These are phyloP conservation scores for Polytrichum formosum DNA, from an alignment of 225 moss, liverwort and hornwort genomes.

Conservation along the genomic window DNA sequence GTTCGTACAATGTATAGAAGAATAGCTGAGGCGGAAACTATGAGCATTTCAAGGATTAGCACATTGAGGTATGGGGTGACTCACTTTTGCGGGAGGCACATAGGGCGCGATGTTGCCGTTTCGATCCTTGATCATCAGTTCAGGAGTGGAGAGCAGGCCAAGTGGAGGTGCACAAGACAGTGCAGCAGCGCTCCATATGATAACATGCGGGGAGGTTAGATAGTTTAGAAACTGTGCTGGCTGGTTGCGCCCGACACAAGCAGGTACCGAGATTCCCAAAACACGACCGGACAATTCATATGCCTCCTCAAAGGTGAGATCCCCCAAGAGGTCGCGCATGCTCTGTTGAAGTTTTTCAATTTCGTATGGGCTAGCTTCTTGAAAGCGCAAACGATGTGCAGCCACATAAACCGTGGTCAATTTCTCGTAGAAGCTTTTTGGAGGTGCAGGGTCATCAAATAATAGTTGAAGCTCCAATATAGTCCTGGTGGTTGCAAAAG, in stretches of 20 bases:
- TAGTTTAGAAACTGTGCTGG: conserved; percentile 55
- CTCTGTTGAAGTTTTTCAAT: conserved; percentile 56
- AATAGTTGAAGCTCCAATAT: conserved; percentile 44
- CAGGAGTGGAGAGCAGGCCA: conserved; percentile 37
- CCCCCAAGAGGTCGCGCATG: conserved; percentile 62
- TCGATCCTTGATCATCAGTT: conserved; percentile 63
- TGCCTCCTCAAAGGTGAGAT: conserved; percentile 64
- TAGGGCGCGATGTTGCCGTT: conserved; percentile 35
- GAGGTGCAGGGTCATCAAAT: conserved; percentile 46
- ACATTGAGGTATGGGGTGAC: neutral
- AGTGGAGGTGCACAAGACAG: conserved; percentile 50
- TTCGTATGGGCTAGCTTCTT: conserved; percentile 40
- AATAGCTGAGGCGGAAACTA: no score
- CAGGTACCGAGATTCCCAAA: conserved; percentile 45
- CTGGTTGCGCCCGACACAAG: conserved; percentile 36
- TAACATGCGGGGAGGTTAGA: conserved; percentile 59
- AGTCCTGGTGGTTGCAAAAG: conserved; percentile 60
- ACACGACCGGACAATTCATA: conserved; percentile 58
- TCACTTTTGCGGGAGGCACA: conserved; percentile 38
- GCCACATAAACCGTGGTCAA: conserved; percentile 44
- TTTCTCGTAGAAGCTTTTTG: conserved; percentile 48
- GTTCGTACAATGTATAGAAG: no score
- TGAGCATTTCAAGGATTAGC: no score
- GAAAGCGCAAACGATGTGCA: conserved; percentile 44
- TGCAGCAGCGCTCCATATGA: conserved; percentile 68